Percentiles rank a stretch among this genome's conserved stretches.
These are phyloP conservation scores for Dactylellina sp. DNA, from an alignment of 2,329 filamentous ascomycete genomes.

Conservation along the genomic window DNA sequence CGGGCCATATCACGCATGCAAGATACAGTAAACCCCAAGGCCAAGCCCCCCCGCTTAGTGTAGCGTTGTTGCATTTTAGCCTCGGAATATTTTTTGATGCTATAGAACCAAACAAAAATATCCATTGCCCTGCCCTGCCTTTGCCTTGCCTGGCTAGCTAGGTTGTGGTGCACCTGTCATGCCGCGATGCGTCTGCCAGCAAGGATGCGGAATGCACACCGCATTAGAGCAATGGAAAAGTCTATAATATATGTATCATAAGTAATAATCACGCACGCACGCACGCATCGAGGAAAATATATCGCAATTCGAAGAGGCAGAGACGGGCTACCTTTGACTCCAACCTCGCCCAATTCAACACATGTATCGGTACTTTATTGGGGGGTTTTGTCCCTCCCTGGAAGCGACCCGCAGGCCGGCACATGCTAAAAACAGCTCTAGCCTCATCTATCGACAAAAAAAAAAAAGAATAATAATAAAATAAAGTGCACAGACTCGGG, in stretches of 20 bases:
- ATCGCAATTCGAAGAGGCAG: no score
- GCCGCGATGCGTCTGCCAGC: conserved; percentile 45
- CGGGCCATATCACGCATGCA: conserved; percentile 34
- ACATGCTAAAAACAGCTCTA: conserved; percentile 48
- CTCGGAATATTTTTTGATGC: conserved; percentile 55
- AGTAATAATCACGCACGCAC: no score
- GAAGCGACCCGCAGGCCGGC: conserved; percentile 15
- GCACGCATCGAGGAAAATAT: no score
- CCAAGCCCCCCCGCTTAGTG: conserved; percentile 49
- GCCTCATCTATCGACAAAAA: no score
- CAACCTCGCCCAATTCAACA: conserved; percentile 17
- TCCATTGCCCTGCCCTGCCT: not conserved
- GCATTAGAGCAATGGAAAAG: conserved; percentile 43
- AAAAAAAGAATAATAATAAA: no score
- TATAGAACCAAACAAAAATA: conserved; percentile 34
- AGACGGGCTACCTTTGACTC: no score
- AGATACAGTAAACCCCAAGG: conserved; percentile 35
- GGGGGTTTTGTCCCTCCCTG: not conserved
- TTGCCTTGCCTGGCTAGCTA: not conserved
- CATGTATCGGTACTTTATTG: conserved; percentile 14
- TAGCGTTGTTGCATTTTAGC: conserved; percentile 53
- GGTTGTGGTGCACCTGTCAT: conserved; percentile 23
- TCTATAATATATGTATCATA: conserved; percentile 45
- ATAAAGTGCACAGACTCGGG: conserved; percentile 35
- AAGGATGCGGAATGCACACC: conserved; percentile 3